Evolutionary conservation across 2,329 filamentous ascomycete species (phyloP), one percentile per base, ranked within the genome.

Genomic region (Aspergillus carbonarius): DNA sequence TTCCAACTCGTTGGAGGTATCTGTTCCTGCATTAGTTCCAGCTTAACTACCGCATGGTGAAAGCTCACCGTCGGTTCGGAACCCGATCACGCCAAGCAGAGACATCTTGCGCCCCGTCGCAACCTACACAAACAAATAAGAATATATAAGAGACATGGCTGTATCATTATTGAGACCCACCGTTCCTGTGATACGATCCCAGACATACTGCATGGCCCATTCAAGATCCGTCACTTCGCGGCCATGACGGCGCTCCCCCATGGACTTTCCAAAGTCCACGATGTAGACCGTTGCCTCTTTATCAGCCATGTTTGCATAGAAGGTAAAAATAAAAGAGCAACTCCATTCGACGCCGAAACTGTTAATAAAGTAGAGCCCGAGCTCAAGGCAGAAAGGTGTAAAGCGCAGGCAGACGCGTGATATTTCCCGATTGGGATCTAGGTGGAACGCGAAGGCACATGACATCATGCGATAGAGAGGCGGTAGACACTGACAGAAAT

Each of bases 281-380:
- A 99, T 89, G 75, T 95, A 99, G 44, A 98, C 85, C 0, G 89
- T 95, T 8, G 92, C 92, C 79, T 98, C 92, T 74, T 99, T 99
- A 62, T 90, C 88, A 10, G 92, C 89, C 93, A 98, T 98, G 56
- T 59, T 81, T 66, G 60, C 54, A 6, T n/a, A 44, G 7, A 6
- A 37, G 20, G 25, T 18, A 4, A n/a, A 53, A 15, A 51, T 15
- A 4, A 49, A 37, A 20, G 13, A 13, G 27, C 27, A 17, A 44
- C 15, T 27, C 35, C 42, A 35, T 42, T 49, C 12, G 23, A 49
- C 8, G 20, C 39, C 50, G 15, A 42, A n/a, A 30, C 37, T 27
- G 40, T 42, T 32, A 30, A 9, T 47, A 12, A 61, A 55, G 57
- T 50, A 57, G 46, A 27, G 6, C 9, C 27, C 18, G 44, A 47